Base-by-base conservation (phyloP, 768 basidiomycete species). In the Rhodotorula babjevae region DNA sequence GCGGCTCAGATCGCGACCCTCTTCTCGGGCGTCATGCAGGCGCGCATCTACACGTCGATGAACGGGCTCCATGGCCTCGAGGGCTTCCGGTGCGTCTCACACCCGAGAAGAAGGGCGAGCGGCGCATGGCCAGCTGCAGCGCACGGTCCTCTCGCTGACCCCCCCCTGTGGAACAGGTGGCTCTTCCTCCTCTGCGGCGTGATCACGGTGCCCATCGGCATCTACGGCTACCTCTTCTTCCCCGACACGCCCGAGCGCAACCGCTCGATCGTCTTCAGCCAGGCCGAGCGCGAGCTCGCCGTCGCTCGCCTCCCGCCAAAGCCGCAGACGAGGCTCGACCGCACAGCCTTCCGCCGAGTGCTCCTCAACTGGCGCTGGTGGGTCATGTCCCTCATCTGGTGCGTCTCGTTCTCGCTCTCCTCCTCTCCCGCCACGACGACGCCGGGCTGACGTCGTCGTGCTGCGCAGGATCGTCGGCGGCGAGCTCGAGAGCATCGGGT, bases 221-320 rank as follows among this genome's bases (percentile, higher is more conserved):
- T 63, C 52, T 66, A 71, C 56, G 70, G 70, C 65, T 71, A 63
- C 40, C 5, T 88, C 42, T 82, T 89, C 47, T 90, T 91, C 79
- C 90, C 90, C 25, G 88, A 89, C 78, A 83, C 87, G 15, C 89
- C 89, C 1, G 89, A 87, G 6, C 84, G 80, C 36, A 88, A 87
- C 3, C 87, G 87, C 67, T 90, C 88, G 80, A 83, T 90, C 18
- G 42, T 65, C 44, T 58, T 71, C 53, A 40, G 42, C 33, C 7
- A 44, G 46, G 31, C 29, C 33, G 79, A 80, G 44, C 65, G 78
- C 14, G 57, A 68, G 47, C 68, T 81, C 52, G 76, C 74, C 56
- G 40, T 71, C 53, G 15, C 46, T 2, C 75, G 79, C 27, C 60
- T 80, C 7, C 77, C 79, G 2, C 60, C 44, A 0, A 56, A n/a